phyloP scores from a whole-genome alignment of 768 basidiomycete genomes.

The Podaxis sp. region DNA sequence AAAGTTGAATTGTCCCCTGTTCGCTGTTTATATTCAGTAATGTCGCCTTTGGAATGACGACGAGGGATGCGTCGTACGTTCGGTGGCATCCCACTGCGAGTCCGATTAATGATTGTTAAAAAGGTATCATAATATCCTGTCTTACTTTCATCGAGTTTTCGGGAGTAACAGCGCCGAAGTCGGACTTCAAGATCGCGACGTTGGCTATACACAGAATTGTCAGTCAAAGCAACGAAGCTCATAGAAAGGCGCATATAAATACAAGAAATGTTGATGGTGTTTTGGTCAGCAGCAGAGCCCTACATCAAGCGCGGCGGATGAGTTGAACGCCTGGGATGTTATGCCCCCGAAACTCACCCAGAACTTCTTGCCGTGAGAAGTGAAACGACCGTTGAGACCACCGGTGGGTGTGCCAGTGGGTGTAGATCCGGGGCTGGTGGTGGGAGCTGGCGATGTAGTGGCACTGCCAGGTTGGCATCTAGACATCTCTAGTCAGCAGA shows the following conservation, averaged over 20 bases:
- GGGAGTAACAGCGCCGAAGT: slow-evolving; percentile 40
- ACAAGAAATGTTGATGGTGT: slow-evolving; percentile 29
- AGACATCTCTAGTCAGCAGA: background rate
- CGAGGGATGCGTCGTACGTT: slow-evolving; percentile 22
- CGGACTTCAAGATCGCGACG: slow-evolving; percentile 28
- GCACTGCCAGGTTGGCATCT: slow-evolving; percentile 22
- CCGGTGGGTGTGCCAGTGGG: slow-evolving; percentile 17
- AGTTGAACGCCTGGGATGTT: background rate
- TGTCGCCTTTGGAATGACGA: background rate
- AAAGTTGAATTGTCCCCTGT: slow-evolving; percentile 33
- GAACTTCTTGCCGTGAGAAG: slow-evolving; percentile 31
- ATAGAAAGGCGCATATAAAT: background rate
- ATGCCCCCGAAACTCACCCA: slow-evolving; percentile 19
- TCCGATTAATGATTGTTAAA: background rate
- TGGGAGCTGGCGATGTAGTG: slow-evolving; percentile 4
- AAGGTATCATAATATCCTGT: background rate
- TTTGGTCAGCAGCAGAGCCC: slow-evolving; percentile 29
- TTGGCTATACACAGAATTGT: slow-evolving; percentile 23
- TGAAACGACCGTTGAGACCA: slow-evolving; percentile 26
- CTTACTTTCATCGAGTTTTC: slow-evolving; percentile 43
- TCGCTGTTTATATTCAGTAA: slow-evolving; percentile 15
- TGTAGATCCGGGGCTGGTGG: slow-evolving; percentile 1
- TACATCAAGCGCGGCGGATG: slow-evolving; percentile 10
- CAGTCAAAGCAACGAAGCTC: background rate
- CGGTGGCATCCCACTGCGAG: slow-evolving; percentile 37